These are phyloP conservation scores for Plasmodium falciparum DNA, from an alignment of 169 alveolate species.

Conservation along the genomic window DNA sequence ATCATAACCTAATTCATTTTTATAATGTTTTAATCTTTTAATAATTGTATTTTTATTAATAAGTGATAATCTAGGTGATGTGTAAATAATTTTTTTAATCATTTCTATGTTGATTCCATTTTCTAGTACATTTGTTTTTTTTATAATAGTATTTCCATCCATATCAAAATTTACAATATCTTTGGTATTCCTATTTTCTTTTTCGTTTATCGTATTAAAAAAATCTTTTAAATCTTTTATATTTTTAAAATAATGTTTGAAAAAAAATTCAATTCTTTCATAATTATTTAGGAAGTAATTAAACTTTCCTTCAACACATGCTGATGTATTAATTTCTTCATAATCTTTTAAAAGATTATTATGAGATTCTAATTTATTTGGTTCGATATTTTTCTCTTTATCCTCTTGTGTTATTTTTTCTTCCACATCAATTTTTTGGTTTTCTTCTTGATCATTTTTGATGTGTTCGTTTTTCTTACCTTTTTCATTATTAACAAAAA, in stretches of 20 bases:
- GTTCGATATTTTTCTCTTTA: neutral
- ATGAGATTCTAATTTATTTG: too few species aligned
- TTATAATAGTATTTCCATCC: conserved; percentile 28
- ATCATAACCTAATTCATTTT: conserved; percentile 40
- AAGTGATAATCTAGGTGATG: conserved; percentile 71
- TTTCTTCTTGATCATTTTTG: neutral
- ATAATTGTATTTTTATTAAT: conserved; percentile 47
- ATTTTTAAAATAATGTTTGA: conserved; percentile 34
- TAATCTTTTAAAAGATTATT: neutral
- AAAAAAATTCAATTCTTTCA: conserved; percentile 49
- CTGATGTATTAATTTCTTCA: neutral
- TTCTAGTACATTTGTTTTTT: conserved; percentile 24
- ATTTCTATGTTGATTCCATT: conserved; percentile 57
- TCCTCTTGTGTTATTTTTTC: neutral
- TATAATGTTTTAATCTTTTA: conserved; percentile 67
- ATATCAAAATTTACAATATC: conserved; percentile 53
- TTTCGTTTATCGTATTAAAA: conserved; percentile 30
- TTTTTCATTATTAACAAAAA: conserved; percentile 20
- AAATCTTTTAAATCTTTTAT: conserved; percentile 33
- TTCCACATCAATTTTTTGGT: neutral
- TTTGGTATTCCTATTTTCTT: conserved; percentile 36
- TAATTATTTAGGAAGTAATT: conserved; percentile 31
- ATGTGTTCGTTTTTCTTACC: neutral
- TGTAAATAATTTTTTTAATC: conserved; percentile 59
- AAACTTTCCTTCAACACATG: conserved; percentile 24